phyloP scores from a whole-genome alignment of 768 basidiomycete species.

The Panellus pusillus region DNA sequence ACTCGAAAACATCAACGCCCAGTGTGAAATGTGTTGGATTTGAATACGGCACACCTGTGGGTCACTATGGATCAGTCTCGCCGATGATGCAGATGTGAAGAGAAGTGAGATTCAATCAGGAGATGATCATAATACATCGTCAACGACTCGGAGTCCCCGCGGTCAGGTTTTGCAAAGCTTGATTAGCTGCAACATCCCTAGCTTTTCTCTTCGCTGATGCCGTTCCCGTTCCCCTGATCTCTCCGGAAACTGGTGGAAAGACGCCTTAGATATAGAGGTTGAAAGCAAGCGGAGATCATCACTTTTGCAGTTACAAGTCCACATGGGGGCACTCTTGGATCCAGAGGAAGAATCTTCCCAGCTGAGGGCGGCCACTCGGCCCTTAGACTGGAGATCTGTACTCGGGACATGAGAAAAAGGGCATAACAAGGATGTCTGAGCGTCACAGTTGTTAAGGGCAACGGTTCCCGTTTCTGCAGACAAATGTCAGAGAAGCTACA shows the following conservation, averaged over 20 bases:
- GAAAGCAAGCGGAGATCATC: constrained; percentile 13
- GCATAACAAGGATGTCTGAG: background rate
- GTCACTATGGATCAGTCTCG: constrained; percentile 13
- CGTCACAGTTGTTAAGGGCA: constrained; percentile 43
- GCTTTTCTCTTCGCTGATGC: constrained; percentile 53
- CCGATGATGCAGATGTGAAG: constrained; percentile 7
- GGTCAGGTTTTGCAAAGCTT: constrained; percentile 41
- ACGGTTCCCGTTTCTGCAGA: constrained; percentile 23
- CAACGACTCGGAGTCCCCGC: constrained; percentile 13
- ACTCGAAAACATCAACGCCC: constrained; percentile 1
- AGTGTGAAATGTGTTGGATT: background rate
- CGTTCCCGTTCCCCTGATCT: constrained; percentile 47
- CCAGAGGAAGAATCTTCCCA: constrained; percentile 54
- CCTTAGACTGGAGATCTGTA: constrained; percentile 55
- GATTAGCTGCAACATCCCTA: constrained; percentile 46
- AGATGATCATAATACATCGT: constrained; percentile 8
- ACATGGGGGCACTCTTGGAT: constrained; percentile 43
- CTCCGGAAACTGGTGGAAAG: constrained; percentile 47
- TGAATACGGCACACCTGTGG: constrained; percentile 8
- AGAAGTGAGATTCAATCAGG: constrained; percentile 11
- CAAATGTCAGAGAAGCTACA: background rate
- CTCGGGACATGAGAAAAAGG: constrained; percentile 1
- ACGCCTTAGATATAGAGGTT: constrained; percentile 6
- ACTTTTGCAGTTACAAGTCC: constrained; percentile 67
- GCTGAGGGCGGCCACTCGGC: constrained; percentile 44